A percentile compares a stretch with the other conserved stretches of the same genome.
Conservation (phyloP, 2,329 filamentous ascomycete genomes). For the Aureobasidium vineae region DNA sequence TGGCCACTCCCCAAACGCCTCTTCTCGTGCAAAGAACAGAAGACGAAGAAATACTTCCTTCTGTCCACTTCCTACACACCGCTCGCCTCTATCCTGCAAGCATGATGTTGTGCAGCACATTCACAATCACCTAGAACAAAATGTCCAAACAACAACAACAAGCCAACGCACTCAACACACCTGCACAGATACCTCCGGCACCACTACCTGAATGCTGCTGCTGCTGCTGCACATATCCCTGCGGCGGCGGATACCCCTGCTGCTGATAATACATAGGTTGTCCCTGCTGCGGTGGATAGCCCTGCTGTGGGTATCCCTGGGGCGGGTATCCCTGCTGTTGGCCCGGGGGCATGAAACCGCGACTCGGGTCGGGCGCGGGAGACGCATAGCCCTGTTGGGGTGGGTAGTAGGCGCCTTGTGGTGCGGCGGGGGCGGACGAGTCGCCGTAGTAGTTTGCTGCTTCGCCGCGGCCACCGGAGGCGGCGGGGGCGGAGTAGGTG, state of each 20-base stretch:
- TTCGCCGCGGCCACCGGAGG: conserved; percentile 6
- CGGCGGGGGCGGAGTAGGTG: conserved; percentile 31
- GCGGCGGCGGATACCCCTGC: conserved; percentile 40
- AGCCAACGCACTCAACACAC: conserved; percentile 48
- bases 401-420: conserved; percentile 28
- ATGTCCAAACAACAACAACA: conserved; percentile 54
- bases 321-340: conserved; percentile 14
- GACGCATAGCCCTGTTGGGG: conserved; percentile 28
- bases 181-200: conserved; percentile 46
- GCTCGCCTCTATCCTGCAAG: no score
- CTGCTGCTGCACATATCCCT: conserved; percentile 37
- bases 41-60: no score
- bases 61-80: no score
- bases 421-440: conserved; percentile 24
- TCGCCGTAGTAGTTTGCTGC: conserved; percentile 23
- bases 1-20: no score
- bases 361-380: conserved; percentile 27
- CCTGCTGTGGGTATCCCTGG: conserved; percentile 22
- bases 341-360: conserved; percentile 29
- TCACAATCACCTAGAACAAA: conserved; percentile 36
- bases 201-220: conserved; percentile 33
- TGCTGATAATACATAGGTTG: conserved; percentile 42
- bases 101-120: neutral
- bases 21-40: no score
- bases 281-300: conserved; percentile 35